Base-by-base conservation (phyloP, 768 basidiomycete genomes). In the Cubamyces sp. region DNA sequence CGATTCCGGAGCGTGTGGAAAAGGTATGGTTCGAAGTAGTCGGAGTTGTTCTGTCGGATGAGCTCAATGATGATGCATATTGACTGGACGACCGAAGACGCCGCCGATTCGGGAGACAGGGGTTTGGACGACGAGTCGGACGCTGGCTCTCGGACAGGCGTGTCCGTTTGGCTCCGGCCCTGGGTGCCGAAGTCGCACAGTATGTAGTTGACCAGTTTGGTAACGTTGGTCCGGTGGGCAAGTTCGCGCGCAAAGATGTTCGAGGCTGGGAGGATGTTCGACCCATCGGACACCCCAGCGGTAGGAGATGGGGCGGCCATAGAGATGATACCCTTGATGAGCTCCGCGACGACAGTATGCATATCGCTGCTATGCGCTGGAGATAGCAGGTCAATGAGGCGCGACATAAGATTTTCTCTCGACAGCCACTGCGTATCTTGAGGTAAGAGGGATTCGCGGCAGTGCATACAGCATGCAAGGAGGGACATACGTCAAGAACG, bases 41-140 rank as follows among this genome's bases (percentile, higher is more conserved):
- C 96, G 41, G 96, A 96, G 74, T 98, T 98, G 75, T 98, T 98
- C 73, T 98, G 95, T 54, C 96, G 85, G 66, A 98, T 97, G 42
- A 97, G 82, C 73, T 98, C 96, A 66, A 96, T 90, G 62, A 98
- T 81, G 69, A 98, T 87, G 45, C 90, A 88, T 67, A 96, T 91
- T 12, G 92, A 88, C 65, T 94, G 87, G 26, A 91, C 82, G 55
- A 98, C 87, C 7, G 93, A 92, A 12, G 95, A 97, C 0, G 84
- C 82, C 8, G 84, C 75, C 66, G 69, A 87, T 78, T 75, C 87
- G 68, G 69, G 65, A 9, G 43, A 55, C 18, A 47, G 37, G 16
- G 39, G 55, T n/a, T 41, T 62, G 45, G 25, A 42, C 6, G 42
- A n/a, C 52, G 46, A 59, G 49, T 23, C 26, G n/a, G 42, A 23